Evolutionary conservation across 148 eudicot genomes (phyloP), one percentile per base, ranked within the genome.

Genomic region (Rhododendron ovatum): DNA sequence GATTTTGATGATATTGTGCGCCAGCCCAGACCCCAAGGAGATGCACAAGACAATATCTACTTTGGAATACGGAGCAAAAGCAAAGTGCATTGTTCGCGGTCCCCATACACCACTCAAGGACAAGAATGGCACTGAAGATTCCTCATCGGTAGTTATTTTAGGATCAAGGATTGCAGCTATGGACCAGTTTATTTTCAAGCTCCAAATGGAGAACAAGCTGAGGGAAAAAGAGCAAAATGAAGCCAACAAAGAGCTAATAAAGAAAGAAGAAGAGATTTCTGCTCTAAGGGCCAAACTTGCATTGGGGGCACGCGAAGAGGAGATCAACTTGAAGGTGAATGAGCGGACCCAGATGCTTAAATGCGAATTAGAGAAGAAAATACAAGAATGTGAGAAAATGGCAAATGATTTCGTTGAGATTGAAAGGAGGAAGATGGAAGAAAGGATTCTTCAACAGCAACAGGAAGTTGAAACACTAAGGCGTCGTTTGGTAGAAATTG

Each of bases 41-140:
- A 88, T 94, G 90, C 99, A 98, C 87, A 98, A 98, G 85, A 95
- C 98, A 18, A 93, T 98, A 39, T 89, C 95, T 15, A 98, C 99
- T 18, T 90, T 98, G 10, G 99, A 98, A 88, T 98, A 98, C 83
- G 99, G 99, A n/a, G 99, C 99, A 8, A 98, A 98, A 88, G 99
- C 99, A 48, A 98, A 98, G 83, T 98, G 99, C 75, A 98, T 98
- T 9, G 91, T 98, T 26, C 95, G 99, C 69, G 99, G 98, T 6
- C 98, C 98, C 50, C 95, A 92, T 83, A 93, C 95, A 12, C 96
- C 98, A 39, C 82, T 90, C 48, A 94, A 93, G 83, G 98, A 90
- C 30, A 94, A 91, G 82, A 50, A 76, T 71, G 76, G 76, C 20
- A 4, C 39, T 35, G 98, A 95, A 85, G 97, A 92, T 86, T 90